Evolutionary conservation across 768 basidiomycete species (phyloP), one percentile per base, ranked within the genome.

Genomic region (Lactifluus volemus): DNA sequence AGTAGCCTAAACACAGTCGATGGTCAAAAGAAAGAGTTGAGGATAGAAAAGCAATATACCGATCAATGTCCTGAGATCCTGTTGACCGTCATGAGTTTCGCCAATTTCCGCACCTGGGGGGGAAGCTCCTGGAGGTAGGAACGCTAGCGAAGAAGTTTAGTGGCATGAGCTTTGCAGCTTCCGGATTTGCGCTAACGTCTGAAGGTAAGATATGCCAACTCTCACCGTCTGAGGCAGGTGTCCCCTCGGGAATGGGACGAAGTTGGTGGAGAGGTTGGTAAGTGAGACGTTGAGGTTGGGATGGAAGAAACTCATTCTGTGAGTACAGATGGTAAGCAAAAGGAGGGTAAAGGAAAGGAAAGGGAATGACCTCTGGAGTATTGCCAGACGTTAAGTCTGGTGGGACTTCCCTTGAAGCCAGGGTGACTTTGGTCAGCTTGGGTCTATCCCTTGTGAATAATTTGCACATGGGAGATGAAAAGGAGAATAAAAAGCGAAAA

Each of bases 41-140:
- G 53, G 44, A 11, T 30, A 36, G 21, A 19, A 21, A 19, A 5
- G 19, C 17, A 32, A 34, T 67, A 60, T 66, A 86, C 86, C 86
- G 62, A 89, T 88, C 85, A 86, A 84, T 56, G 82, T 77, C 17
- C 83, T 86, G 15, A 89, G 72, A 61, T 85, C 78, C 14, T 75
- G 74, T 8, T 72, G 68, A 4, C 77, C 83, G 44, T 76, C 77
- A 42, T 70, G 73, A 62, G 68, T 63, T 8, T 78, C 75, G 19
- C 70, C 67, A 48, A 78, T 73, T 25, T 70, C 73, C 10, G 73
- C 70, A 49, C 70, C 65, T 6, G 77, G 77, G 0, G 78, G 77
- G 0, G 79, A 76, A 60, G 75, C 75, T 32, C 72, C 73, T 2
- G 76, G 77, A 1, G 79, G 76, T 0, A 81, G 68, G 1, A 81